A percentile compares a stretch with the other conserved stretches of the same genome.
These are phyloP conservation scores for Dictyostelium discoideum DNA, from an alignment of 78 protist genomes.

Conservation along the genomic window DNA sequence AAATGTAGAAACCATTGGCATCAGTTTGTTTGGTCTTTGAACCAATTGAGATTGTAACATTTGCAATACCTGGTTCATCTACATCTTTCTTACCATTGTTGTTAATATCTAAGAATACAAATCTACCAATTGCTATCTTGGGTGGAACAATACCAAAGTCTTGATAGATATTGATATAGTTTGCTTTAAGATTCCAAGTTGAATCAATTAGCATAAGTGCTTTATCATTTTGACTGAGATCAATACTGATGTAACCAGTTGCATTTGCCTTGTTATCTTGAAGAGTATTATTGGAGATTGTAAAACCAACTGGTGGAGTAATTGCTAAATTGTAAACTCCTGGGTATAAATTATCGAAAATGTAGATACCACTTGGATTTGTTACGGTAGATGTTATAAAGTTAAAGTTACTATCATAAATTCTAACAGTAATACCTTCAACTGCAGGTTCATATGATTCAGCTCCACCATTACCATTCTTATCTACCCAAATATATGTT, in stretches of 20 bases:
- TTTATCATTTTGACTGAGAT: neutral
- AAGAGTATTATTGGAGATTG: neutral
- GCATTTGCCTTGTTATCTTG: slow-evolving; percentile 14
- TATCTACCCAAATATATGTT: slow-evolving; percentile 17
- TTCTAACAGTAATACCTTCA: neutral
- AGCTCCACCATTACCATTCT: slow-evolving; percentile 33
- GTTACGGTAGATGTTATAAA: neutral
- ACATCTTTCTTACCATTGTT: slow-evolving; percentile 2
- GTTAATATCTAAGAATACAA: slow-evolving; percentile 5
- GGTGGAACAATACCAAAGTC: slow-evolving; percentile 40
- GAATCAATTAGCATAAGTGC: neutral
- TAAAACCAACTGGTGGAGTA: neutral
- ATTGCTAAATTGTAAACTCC: neutral
- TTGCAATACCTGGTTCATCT: neutral
- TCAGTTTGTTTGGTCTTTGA: neutral
- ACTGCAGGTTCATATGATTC: slow-evolving; percentile 41
- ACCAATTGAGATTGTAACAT: neutral
- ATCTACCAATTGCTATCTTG: slow-evolving; percentile 23
- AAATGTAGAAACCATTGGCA: neutral
- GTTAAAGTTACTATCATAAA: neutral
- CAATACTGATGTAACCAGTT: neutral
- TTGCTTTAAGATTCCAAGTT: neutral
- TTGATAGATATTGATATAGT: neutral
- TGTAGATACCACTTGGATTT: slow-evolving; percentile 34
- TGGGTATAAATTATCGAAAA: neutral